phyloP scores from a whole-genome alignment of 192 early-diverging fungal species.

The Dimargaris verticillata region DNA sequence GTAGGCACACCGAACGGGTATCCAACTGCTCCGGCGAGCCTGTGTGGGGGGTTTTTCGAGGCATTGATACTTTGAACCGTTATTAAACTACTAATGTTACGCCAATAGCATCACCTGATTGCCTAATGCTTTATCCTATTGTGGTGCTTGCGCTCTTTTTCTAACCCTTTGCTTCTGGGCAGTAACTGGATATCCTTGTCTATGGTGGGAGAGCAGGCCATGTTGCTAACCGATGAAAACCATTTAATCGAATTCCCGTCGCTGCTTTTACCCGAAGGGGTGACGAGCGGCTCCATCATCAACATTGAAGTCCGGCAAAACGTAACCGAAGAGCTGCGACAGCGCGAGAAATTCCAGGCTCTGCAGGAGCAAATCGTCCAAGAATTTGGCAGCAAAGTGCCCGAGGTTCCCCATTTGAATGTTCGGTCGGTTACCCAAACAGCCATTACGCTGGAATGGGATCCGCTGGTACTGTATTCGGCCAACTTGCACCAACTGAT shows the following conservation, averaged over 20 bases:
- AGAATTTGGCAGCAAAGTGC: slow-evolving; percentile 59
- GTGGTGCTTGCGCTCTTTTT: too few relatives aligned
- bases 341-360: slow-evolving; percentile 64
- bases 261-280: slow-evolving; percentile 82
- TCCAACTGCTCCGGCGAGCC: too few relatives aligned
- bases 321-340: slow-evolving; percentile 61
- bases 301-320: slow-evolving; percentile 91
- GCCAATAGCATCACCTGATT: too few relatives aligned
- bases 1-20: too few relatives aligned
- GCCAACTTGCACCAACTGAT: slow-evolving; percentile 75
- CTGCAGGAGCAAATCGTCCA: slow-evolving; percentile 75
- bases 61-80: too few relatives aligned
- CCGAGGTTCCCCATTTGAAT: slow-evolving; percentile 60
- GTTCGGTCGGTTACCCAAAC: slow-evolving; percentile 72
- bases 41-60: too few relatives aligned
- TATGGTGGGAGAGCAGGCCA: slow-evolving; percentile 28
- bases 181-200: too few relatives aligned
- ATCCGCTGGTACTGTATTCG: slow-evolving; percentile 63
- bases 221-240: slow-evolving; percentile 91
- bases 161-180: too few relatives aligned
- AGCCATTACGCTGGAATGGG: slow-evolving; percentile 80
- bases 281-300: slow-evolving; percentile 85
- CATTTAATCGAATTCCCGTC: slow-evolving; percentile 98
- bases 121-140: too few relatives aligned
- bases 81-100: too few relatives aligned